Evolutionary conservation across 371 early-diverging fungal species (phyloP).

Genomic region (Vairimorpha ceranae): DNA sequence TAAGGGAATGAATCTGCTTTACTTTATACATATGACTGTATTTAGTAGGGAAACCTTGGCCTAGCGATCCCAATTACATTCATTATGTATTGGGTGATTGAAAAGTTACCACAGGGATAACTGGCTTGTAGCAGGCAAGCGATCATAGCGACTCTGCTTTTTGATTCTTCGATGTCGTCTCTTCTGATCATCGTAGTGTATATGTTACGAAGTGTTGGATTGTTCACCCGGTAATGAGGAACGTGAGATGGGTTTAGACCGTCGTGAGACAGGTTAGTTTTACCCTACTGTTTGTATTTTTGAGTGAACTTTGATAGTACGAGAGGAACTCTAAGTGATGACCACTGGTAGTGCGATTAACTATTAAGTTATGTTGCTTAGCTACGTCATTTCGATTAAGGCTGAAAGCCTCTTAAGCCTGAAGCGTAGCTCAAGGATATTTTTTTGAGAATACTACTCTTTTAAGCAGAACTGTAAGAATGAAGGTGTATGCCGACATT

Average conservation of each 20-base stretch:
- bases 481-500: constrained; percentile 24
- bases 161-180: constrained; percentile 69
- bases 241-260: constrained; percentile 69
- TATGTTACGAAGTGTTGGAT: constrained; percentile 67
- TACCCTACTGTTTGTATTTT: constrained; percentile 66
- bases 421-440: constrained; percentile 61
- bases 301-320: constrained; percentile 67
- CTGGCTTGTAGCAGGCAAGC: constrained; percentile 69
- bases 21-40: constrained; percentile 65
- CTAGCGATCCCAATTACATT: constrained; percentile 67
- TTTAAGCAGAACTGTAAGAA: constrained; percentile 21
- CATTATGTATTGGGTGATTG: constrained; percentile 66
- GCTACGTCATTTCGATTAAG: constrained; percentile 66
- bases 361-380: constrained; percentile 64
- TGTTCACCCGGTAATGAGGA: constrained; percentile 68
- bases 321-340: constrained; percentile 66
- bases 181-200: constrained; percentile 69
- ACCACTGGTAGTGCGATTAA: constrained; percentile 65
- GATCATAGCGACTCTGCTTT: constrained; percentile 69
- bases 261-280: constrained; percentile 70
- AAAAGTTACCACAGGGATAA: constrained; percentile 71
- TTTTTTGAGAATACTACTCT: constrained; percentile 13
- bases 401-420: constrained; percentile 67
- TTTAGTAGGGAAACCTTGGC: constrained; percentile 65
- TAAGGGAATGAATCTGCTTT: constrained; percentile 66